A percentile compares a stretch with the other conserved stretches of the same genome.
Evolutionary conservation across 371 early-diverging fungal species (phyloP).

Genomic region (Mortierella sp.): DNA sequence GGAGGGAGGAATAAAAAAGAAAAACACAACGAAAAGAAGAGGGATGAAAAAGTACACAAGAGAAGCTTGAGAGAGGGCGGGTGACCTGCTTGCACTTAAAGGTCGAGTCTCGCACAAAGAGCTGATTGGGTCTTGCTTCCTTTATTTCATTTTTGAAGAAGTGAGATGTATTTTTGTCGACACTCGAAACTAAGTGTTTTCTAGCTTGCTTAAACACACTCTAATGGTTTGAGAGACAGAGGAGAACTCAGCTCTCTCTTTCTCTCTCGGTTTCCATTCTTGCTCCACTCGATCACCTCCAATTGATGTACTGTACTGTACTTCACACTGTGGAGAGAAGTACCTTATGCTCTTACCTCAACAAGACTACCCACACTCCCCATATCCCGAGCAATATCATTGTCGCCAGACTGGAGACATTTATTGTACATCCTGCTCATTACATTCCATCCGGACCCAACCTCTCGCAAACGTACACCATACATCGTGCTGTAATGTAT

Average conservation of each 20-base stretch:
- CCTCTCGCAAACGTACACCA: neutral
- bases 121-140: neutral
- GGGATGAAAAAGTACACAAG: neutral
- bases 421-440: neutral
- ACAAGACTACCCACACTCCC: neutral
- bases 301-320: neutral
- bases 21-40: neutral
- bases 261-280: neutral
- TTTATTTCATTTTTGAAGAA: neutral
- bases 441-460: neutral
- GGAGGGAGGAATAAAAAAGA: neutral
- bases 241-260: neutral
- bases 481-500: neutral
- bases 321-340: neutral
- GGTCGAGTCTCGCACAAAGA: neutral
- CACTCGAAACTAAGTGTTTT: neutral
- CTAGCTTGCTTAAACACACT: neutral
- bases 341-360: neutral
- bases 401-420: neutral
- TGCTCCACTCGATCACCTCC: neutral
- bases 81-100: slow-evolving; percentile 7
- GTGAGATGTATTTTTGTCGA: neutral
- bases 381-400: neutral
- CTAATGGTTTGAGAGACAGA: neutral
- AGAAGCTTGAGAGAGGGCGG: neutral